Conservation (phyloP, 2,329 filamentous ascomycete genomes). For the Sclerotinia minor region DNA sequence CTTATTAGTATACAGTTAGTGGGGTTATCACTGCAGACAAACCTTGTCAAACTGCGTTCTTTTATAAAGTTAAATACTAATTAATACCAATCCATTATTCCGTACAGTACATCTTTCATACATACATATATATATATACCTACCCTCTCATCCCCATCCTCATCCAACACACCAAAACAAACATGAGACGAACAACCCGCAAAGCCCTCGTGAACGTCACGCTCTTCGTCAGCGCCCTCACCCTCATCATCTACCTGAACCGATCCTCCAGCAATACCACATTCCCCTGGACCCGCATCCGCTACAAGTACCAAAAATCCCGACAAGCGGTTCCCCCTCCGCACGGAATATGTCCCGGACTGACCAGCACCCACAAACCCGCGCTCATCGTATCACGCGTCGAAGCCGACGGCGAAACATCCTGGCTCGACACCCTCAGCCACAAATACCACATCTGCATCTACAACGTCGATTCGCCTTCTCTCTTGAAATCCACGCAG, state of each 20-base stretch:
- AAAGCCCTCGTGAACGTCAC: conserved; percentile 43
- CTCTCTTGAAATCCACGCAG: conserved; percentile 35
- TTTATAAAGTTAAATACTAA: background rate
- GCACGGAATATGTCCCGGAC: conserved; percentile 48
- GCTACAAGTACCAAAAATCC: conserved; percentile 39
- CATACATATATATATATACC: too few species aligned
- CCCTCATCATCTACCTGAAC: conserved; percentile 45
- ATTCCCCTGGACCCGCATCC: conserved; percentile 48
- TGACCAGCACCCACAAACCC: conserved; percentile 45
- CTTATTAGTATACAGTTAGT: background rate
- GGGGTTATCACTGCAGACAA: background rate
- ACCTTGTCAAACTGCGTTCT: background rate
- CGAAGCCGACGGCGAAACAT: conserved; percentile 45
- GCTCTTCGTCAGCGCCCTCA: conserved; percentile 42
- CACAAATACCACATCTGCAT: conserved; percentile 49
- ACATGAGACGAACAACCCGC: conserved; percentile 44
- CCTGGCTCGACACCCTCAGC: conserved; percentile 46
- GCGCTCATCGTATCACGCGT: conserved; percentile 48
- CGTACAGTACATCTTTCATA: too few species aligned
- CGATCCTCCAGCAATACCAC: conserved; percentile 36
- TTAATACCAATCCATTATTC: too few species aligned
- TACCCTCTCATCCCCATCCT: background rate
- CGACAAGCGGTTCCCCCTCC: conserved; percentile 37
- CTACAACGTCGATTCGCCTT: conserved; percentile 46
- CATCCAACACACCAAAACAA: background rate